Evolutionary conservation across 179 eudicot genomes (phyloP), one percentile per base, ranked within the genome.

Genomic region (Sideroxylon spinosum): DNA sequence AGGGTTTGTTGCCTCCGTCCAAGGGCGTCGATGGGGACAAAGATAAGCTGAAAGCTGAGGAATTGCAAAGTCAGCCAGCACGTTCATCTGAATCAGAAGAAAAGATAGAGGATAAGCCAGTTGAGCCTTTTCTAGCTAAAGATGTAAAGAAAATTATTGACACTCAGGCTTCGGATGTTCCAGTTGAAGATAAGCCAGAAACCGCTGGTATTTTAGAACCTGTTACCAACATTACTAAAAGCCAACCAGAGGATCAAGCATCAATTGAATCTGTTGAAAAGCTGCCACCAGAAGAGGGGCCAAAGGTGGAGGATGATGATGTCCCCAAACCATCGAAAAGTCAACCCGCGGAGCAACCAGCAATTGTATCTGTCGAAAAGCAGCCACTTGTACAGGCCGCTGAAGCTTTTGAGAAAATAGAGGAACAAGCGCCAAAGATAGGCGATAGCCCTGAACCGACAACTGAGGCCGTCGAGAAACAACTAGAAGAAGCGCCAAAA

Each of bases 21-120:
- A 80, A 68, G 68, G 66, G 19, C 19, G n/a, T n/a, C n/a, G 60
- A 6, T 37, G 44, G 9, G 46, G 81, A 57, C 71, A 66, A 74
- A 48, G 73, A 73, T 61, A 82, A 62, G 44, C 71, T 29, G 61
- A 82, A 82, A 69, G 32, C 65, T 48, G 76, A 68, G 79, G 71
- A 74, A 44, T 11, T 25, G 22, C 78, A 76, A 53, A 70, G 16
- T 52, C 56, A 61, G 20, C 29, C 57, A 0, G 65, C 56, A 16
- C 66, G 64, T 61, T 61, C 61, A 22, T 53, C 74, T 25, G 53
- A 69, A 71, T n/a, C 56, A 44, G 73, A 76, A 71, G 83, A 77
- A 50, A 71, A 81, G 73, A 71, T 63, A 2, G 75, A 68, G 49
- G 77, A 79, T 20, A 83, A 79, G 85, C 46, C 13, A 1, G 66